These are phyloP conservation scores for Misopates orontium DNA, from an alignment of 257 asterid species.

Conservation along the genomic window DNA sequence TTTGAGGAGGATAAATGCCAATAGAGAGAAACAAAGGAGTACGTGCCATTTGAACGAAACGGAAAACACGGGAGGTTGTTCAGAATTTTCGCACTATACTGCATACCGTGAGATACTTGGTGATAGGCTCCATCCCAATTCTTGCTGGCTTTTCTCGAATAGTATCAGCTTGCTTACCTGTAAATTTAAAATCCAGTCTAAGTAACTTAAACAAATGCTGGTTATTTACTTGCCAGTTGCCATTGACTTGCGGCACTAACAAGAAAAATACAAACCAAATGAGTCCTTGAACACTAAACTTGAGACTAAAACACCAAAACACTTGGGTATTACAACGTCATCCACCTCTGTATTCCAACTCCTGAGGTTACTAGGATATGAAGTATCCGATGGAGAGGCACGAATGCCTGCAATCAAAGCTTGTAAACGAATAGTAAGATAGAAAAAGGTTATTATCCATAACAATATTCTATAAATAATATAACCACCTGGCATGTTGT, in stretches of 20 bases:
- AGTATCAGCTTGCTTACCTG: not conserved
- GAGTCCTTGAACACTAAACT: conserved; percentile 17
- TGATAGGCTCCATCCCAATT: not conserved
- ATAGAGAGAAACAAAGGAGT: not conserved
- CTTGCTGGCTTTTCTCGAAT: conserved; percentile 23
- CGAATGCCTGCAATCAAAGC: conserved; percentile 17
- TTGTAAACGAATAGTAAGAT: conserved; percentile 4
- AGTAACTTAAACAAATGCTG: not conserved
- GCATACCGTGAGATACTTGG: not conserved
- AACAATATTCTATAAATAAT: conserved; percentile 2
- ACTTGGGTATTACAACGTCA: too few species aligned
- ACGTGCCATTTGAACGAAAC: not conserved
- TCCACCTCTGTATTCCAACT: too few species aligned
- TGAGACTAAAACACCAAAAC: conserved; percentile 24
- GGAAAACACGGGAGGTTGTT: too few species aligned
- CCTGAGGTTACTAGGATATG: not conserved
- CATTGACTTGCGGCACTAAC: not conserved
- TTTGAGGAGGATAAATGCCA: too few species aligned
- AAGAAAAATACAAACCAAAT: conserved; percentile 28
- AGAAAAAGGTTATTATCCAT: not conserved
- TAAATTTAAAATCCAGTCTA: not conserved
- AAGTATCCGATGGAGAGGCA: conserved; percentile 16
- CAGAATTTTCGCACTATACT: not conserved
- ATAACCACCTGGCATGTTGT: not conserved
- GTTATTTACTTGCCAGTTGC: not conserved